phyloP scores from a whole-genome alignment of 2,329 filamentous ascomycete genomes.

The Fusarium sp. region DNA sequence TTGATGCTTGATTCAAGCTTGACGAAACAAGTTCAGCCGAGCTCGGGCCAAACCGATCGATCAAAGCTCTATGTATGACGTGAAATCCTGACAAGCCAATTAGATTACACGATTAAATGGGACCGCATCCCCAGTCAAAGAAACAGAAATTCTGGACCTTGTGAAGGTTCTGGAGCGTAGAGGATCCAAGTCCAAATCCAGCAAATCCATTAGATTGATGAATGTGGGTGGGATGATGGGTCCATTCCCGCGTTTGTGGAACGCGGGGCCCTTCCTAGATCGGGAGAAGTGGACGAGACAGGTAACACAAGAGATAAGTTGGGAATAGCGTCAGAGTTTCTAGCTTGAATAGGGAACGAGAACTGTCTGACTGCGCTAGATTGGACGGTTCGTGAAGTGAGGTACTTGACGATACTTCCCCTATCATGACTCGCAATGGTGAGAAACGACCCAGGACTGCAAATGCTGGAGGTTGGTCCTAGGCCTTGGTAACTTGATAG shows the following conservation, averaged over 20 bases:
- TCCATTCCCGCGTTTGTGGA: conserved; percentile 28
- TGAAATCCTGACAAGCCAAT: conserved; percentile 15
- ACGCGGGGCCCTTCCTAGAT: conserved; percentile 25
- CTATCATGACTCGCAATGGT: conserved; percentile 9
- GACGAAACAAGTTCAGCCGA: conserved; percentile 19
- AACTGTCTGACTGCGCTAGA: background rate
- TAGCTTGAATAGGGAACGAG: conserved; percentile 1
- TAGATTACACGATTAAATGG: conserved; percentile 24
- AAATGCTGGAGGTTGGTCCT: background rate
- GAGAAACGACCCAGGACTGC: background rate
- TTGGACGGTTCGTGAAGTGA: background rate
- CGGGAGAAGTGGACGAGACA: conserved; percentile 22
- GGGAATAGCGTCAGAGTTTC: conserved; percentile 14
- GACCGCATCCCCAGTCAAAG: background rate
- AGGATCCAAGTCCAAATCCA: background rate
- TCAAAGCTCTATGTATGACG: conserved; percentile 34
- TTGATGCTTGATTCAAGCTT: conserved; percentile 1
- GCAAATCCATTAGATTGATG: background rate
- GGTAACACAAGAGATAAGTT: conserved; percentile 10
- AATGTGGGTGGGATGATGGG: conserved; percentile 28
- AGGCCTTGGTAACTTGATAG: background rate
- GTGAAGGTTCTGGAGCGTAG: background rate
- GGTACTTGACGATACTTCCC: conserved; percentile 10
- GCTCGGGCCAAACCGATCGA: conserved; percentile 15
- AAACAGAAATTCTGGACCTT: background rate